phyloP scores from a whole-genome alignment of 1,139 yeast genomes.

The Lodderomyces pseudojiufengensis region DNA sequence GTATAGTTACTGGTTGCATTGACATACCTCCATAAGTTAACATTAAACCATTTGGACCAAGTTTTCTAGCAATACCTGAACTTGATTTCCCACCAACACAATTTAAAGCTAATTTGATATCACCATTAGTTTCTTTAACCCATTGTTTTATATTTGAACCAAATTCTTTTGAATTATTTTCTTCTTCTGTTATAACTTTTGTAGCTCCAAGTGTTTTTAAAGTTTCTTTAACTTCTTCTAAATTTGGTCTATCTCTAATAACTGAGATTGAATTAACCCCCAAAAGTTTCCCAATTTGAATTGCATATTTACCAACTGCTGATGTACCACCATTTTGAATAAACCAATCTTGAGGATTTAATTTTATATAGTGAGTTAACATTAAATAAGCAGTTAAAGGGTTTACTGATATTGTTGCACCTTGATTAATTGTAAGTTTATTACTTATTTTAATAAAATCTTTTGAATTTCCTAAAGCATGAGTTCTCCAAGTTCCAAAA shows the following conservation, averaged over 20 bases:
- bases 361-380: slow-evolving; percentile 66
- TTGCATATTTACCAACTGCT: slow-evolving; percentile 91
- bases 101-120: slow-evolving; percentile 75
- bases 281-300: slow-evolving; percentile 75
- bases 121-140: slow-evolving; percentile 52
- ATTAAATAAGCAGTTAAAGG: slow-evolving; percentile 91
- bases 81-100: slow-evolving; percentile 91
- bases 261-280: slow-evolving; percentile 85
- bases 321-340: slow-evolving; percentile 96
- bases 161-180: slow-evolving; percentile 66
- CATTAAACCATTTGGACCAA: slow-evolving; percentile 63
- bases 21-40: slow-evolving; percentile 98
- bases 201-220: slow-evolving; percentile 73
- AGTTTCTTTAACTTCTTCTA: slow-evolving; percentile 58
- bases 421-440: slow-evolving; percentile 55
- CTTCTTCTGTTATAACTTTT: slow-evolving; percentile 84
- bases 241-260: slow-evolving; percentile 77
- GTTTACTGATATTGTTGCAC: slow-evolving; percentile 87
- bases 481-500: slow-evolving; percentile 95
- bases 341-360: slow-evolving; percentile 78
- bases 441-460: slow-evolving; percentile 52
- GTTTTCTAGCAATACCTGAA: slow-evolving; percentile 76
- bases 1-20: slow-evolving; percentile 84
- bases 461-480: slow-evolving; percentile 52
- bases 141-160: slow-evolving; percentile 58